These are phyloP conservation scores for Stemphylium beticola DNA, from an alignment of 2,329 filamentous ascomycete species.

Conservation along the genomic window DNA sequence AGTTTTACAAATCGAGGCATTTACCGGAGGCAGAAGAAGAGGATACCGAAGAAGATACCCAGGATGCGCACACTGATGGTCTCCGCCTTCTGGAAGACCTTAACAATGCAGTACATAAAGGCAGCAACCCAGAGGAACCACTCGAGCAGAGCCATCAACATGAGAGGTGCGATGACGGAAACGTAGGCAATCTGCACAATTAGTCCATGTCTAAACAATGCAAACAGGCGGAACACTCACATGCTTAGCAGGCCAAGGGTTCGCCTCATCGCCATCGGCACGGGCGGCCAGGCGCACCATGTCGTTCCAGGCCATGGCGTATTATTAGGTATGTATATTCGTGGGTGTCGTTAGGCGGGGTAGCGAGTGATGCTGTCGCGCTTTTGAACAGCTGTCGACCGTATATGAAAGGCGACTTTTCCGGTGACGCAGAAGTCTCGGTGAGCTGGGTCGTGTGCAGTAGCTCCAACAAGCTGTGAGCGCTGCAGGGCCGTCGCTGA, in stretches of 20 bases:
- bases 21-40: constrained; percentile 79
- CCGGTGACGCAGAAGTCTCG: constrained; percentile 8
- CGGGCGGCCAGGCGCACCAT: constrained; percentile 37
- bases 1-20: constrained; percentile 15
- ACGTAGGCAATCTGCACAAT: constrained; percentile 78
- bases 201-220: constrained; percentile 9
- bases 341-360: constrained; percentile 23
- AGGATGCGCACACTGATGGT: constrained; percentile 82
- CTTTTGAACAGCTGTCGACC: constrained; percentile 16
- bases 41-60: constrained; percentile 73
- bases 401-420: constrained; percentile 9
- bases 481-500: constrained; percentile 18
- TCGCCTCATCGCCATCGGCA: constrained; percentile 20
- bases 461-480: constrained; percentile 13
- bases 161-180: constrained; percentile 77
- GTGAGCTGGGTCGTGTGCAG: constrained; percentile 14
- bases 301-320: constrained; percentile 30
- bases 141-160: constrained; percentile 85
- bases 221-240: constrained; percentile 37
- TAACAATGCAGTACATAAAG: constrained; percentile 87
- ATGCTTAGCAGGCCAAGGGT: constrained; percentile 50
- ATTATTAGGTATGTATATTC: constrained; percentile 24
- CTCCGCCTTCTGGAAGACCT: constrained; percentile 88
- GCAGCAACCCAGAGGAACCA: constrained; percentile 96
- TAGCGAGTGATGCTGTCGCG: constrained; percentile 14